phyloP scores from a whole-genome alignment of 345 rosid genomes.

The Arabidopsis arenosa region DNA sequence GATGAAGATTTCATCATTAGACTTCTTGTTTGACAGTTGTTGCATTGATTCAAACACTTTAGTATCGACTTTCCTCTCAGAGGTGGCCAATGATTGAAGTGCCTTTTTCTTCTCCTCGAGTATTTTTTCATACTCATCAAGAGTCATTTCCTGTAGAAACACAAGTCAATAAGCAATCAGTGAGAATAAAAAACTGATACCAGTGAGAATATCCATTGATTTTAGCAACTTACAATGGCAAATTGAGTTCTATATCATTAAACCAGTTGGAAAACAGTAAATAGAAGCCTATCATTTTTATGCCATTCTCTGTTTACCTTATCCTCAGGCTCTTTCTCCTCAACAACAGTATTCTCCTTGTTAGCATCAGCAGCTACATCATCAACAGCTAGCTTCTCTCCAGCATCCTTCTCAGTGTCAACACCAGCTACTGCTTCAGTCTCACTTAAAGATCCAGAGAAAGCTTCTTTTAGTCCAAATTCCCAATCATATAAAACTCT shows the following conservation, averaged over 20 bases:
- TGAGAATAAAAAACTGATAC: neutral
- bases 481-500: neutral
- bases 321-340: conserved; percentile 84
- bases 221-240: neutral
- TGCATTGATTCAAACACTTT: conserved; percentile 85
- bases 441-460: conserved; percentile 53
- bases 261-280: neutral
- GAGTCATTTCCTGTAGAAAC: conserved; percentile 78
- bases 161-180: neutral
- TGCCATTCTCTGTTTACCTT: conserved; percentile 54
- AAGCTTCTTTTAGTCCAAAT: conserved; percentile 30
- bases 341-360: conserved; percentile 67
- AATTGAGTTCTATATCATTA: neutral
- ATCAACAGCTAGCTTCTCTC: conserved; percentile 68
- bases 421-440: conserved; percentile 65
- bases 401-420: conserved; percentile 54
- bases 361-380: conserved; percentile 68
- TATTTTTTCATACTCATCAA: conserved; percentile 93
- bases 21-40: conserved; percentile 86
- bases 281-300: conserved; percentile 1
- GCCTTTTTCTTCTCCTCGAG: conserved; percentile 85
- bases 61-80: conserved; percentile 82
- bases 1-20: conserved; percentile 78
- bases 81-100: conserved; percentile 61
- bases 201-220: neutral